Conservation (phyloP, 768 basidiomycete species). For the Lyophyllum semitale region DNA sequence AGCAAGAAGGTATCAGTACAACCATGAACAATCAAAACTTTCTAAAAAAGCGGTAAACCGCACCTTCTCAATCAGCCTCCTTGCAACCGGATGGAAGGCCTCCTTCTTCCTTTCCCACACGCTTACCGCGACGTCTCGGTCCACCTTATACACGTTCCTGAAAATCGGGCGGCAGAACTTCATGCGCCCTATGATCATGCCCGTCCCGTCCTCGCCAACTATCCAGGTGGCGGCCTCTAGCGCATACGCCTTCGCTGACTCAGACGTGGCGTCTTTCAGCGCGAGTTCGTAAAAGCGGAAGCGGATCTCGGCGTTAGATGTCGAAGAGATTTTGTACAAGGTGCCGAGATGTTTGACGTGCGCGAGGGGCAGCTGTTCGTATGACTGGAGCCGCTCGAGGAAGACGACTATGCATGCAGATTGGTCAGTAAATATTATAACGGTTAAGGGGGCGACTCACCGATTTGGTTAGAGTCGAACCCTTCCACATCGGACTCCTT, state of each 20-base stretch:
- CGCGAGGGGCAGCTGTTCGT: conserved; percentile 55
- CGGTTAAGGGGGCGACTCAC: conserved; percentile 36
- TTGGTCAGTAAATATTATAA: neutral
- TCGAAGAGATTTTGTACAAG: conserved; percentile 49
- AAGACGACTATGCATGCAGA: conserved; percentile 64
- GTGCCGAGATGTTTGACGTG: conserved; percentile 63
- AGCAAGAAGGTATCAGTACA: neutral
- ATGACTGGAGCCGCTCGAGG: conserved; percentile 76
- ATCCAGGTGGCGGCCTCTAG: conserved; percentile 66
- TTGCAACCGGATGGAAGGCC: conserved; percentile 77
- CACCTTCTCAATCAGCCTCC: conserved; percentile 77
- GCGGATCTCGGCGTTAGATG: conserved; percentile 76
- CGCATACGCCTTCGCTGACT: conserved; percentile 54
- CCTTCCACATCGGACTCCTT: conserved; percentile 55
- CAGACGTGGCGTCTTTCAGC: conserved; percentile 48
- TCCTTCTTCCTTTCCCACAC: conserved; percentile 49
- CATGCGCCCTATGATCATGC: conserved; percentile 76
- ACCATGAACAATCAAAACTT: neutral
- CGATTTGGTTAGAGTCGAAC: conserved; percentile 77
- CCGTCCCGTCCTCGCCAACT: conserved; percentile 56
- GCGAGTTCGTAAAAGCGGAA: conserved; percentile 78
- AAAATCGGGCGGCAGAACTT: conserved; percentile 81
- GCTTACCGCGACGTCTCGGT: conserved; percentile 51
- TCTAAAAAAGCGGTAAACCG: neutral
- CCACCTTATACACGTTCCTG: conserved; percentile 51